Evolutionary conservation across 768 basidiomycete genomes (phyloP).

Genomic region (Hericium rajendrae): DNA sequence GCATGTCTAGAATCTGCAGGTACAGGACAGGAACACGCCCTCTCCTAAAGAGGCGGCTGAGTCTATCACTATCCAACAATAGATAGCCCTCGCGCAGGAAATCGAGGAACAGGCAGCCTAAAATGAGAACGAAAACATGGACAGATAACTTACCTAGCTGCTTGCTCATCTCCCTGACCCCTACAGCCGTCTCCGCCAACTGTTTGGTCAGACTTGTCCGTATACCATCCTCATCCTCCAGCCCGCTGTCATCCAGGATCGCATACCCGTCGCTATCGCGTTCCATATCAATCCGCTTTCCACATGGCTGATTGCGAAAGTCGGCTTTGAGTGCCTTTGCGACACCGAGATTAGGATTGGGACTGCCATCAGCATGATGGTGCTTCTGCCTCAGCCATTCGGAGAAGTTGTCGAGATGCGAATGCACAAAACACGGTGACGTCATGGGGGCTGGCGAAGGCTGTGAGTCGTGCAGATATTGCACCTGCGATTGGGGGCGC

Average conservation of each 20-base stretch:
- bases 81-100: too few species aligned
- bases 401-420: conserved; percentile 74
- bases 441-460: conserved; percentile 28
- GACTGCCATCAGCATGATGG: not conserved
- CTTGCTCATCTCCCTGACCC: conserved; percentile 98
- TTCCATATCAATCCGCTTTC: conserved; percentile 14
- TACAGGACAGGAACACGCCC: not conserved
- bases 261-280: conserved; percentile 17
- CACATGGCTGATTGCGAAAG: conserved; percentile 7
- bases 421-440: conserved; percentile 92
- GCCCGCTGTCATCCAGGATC: conserved; percentile 28
- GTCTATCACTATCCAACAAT: too few species aligned
- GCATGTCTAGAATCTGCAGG: not conserved
- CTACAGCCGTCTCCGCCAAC: conserved; percentile 92
- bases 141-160: conserved; percentile 66
- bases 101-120: too few species aligned
- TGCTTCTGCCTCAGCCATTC: conserved; percentile 48
- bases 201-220: conserved; percentile 83
- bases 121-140: conserved; percentile 5
- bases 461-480: conserved; percentile 13
- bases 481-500: conserved; percentile 8
- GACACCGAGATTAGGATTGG: conserved; percentile 33
- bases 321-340: conserved; percentile 35
- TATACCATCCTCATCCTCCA: conserved; percentile 60
- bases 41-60: not conserved